phyloP scores from a whole-genome alignment of 225 moss, liverwort and hornwort genomes.

The Sphagnum contortum region DNA sequence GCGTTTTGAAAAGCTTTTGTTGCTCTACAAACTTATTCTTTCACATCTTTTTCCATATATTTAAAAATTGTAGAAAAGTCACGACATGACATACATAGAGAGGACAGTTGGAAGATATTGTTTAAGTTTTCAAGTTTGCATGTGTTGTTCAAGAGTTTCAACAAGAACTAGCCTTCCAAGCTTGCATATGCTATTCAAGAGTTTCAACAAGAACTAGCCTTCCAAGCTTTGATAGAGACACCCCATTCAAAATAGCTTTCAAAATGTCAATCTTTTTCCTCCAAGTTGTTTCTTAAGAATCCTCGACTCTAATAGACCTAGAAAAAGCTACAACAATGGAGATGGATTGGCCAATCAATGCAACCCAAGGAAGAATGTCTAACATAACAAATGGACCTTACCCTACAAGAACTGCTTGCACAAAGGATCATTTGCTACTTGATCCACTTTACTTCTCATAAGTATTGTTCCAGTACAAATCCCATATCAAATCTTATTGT shows the following conservation, averaged over 20 bases:
- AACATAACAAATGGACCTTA: conserved; percentile 64
- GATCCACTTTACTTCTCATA: conserved; percentile 93
- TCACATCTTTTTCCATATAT: too few species aligned
- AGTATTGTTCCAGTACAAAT: conserved; percentile 54
- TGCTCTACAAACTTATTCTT: too few species aligned
- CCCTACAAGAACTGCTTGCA: conserved; percentile 80
- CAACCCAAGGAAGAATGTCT: conserved; percentile 93
- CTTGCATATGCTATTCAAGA: conserved; percentile 52
- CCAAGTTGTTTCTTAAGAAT: conserved; percentile 87
- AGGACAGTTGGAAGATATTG: conserved; percentile 70
- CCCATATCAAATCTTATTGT: too few species aligned
- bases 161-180: conserved; percentile 85
- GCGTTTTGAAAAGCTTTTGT: too few species aligned
- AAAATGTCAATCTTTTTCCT: conserved; percentile 78
- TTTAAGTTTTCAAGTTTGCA: conserved; percentile 74
- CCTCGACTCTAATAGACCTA: conserved; percentile 47
- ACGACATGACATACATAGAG: conserved; percentile 46
- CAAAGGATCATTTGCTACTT: conserved; percentile 86
- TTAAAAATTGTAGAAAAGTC: not conserved
- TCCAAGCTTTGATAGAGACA: conserved; percentile 58
- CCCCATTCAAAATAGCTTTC: conserved; percentile 51
- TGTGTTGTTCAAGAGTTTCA: conserved; percentile 72
- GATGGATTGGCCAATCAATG: conserved; percentile 91
- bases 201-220: conserved; percentile 83
- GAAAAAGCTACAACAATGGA: conserved; percentile 81